Conservation (phyloP, 2,329 filamentous ascomycete species). For the Karstenula rhodostoma region DNA sequence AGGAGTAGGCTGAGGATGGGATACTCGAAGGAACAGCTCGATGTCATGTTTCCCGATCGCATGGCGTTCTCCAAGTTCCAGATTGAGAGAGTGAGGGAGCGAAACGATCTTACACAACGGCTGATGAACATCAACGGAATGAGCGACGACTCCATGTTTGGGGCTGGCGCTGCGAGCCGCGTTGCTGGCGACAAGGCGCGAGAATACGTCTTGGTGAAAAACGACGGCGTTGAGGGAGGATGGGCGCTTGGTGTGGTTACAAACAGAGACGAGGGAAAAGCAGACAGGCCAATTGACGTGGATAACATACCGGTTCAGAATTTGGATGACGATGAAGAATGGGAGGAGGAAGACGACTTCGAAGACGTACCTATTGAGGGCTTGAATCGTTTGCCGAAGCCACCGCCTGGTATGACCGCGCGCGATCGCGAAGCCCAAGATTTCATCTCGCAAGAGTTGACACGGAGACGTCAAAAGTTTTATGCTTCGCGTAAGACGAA, state of each 20-base stretch:
- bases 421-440: constrained; percentile 45
- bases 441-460: constrained; percentile 47
- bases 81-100: constrained; percentile 89
- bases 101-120: constrained; percentile 92
- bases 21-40: constrained; percentile 92
- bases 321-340: constrained; percentile 67
- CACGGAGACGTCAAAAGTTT: constrained; percentile 57
- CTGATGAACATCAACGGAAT: constrained; percentile 95
- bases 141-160: constrained; percentile 76
- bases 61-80: constrained; percentile 98
- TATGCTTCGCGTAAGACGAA: constrained; percentile 54
- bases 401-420: constrained; percentile 42
- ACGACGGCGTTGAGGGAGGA: constrained; percentile 91
- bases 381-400: constrained; percentile 80
- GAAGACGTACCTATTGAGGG: constrained; percentile 94
- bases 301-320: constrained; percentile 66
- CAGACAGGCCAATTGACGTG: constrained; percentile 90
- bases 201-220: constrained; percentile 96
- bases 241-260: constrained; percentile 96
- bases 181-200: constrained; percentile 86
- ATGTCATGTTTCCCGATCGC: constrained; percentile 94
- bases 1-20: constrained; percentile 93
- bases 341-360: constrained; percentile 81
- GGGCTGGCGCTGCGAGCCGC: constrained; percentile 66
- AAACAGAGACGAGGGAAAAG: constrained; percentile 79